These are phyloP conservation scores for Clathrus columnatus DNA, from an alignment of 768 basidiomycete genomes.

Conservation along the genomic window DNA sequence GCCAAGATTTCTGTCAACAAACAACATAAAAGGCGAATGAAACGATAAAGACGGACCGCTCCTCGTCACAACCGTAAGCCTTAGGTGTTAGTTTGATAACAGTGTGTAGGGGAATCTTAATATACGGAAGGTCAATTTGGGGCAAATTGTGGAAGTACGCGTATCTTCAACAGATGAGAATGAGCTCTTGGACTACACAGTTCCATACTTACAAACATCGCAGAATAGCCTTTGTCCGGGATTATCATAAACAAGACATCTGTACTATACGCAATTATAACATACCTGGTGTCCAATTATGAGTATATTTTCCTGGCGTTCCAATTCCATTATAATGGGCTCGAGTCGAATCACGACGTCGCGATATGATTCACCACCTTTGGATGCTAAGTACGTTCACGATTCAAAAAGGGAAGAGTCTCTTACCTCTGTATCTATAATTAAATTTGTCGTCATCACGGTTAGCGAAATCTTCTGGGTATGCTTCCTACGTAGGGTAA, in stretches of 20 bases:
- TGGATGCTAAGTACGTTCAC: not conserved
- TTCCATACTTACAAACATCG: conserved; percentile 37
- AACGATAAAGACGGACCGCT: conserved; percentile 44
- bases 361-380: conserved; percentile 89
- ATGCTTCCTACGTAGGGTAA: conserved; percentile 52
- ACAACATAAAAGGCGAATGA: not conserved
- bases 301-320: conserved; percentile 94
- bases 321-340: conserved; percentile 98
- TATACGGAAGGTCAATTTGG: conserved; percentile 92
- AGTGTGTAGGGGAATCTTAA: conserved; percentile 95
- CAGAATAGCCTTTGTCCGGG: conserved; percentile 50
- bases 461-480: conserved; percentile 97
- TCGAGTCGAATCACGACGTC: conserved; percentile 94
- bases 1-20: not conserved
- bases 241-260: conserved; percentile 1
- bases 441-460: conserved; percentile 99
- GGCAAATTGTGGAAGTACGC: conserved; percentile 93
- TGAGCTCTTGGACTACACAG: not conserved
- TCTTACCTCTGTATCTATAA: conserved; percentile 80
- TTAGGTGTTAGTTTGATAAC: conserved; percentile 97
- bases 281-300: conserved; percentile 89
- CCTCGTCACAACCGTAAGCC: conserved; percentile 98
- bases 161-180: conserved; percentile 46
- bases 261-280: not conserved
- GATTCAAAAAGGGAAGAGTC: not conserved